Percentiles rank a stretch among this genome's conserved stretches.
These are phyloP conservation scores for Globisporangium canariense DNA, from an alignment of 352 stramenopile genomes.

Conservation along the genomic window DNA sequence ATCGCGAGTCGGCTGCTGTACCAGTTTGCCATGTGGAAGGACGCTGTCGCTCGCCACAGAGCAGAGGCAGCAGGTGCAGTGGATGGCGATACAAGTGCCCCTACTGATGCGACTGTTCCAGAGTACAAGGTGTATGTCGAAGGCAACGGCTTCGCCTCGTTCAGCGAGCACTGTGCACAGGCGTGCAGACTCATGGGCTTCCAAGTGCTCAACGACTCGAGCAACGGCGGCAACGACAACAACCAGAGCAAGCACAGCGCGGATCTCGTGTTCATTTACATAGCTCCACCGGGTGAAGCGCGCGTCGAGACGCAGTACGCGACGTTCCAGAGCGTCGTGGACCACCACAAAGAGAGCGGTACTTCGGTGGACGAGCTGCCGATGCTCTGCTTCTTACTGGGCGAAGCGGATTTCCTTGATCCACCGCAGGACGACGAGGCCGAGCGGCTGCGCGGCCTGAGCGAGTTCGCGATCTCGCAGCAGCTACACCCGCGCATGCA, in stretches of 20 bases:
- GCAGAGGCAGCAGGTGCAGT: neutral
- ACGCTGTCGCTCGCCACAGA: constrained; percentile 22
- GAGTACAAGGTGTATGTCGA: constrained; percentile 36
- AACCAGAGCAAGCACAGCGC: constrained; percentile 13
- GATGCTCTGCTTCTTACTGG: constrained; percentile 64
- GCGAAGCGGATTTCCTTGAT: constrained; percentile 64
- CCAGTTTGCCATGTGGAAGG: constrained; percentile 46
- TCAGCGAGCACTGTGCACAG: constrained; percentile 28
- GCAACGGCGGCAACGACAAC: neutral
- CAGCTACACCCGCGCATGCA: constrained; percentile 49
- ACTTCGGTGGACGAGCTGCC: constrained; percentile 30
- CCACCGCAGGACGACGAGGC: constrained; percentile 41
- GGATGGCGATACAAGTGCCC: neutral
- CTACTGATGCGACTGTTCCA: neutral
- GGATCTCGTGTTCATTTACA: constrained; percentile 63
- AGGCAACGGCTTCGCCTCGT: constrained; percentile 54
- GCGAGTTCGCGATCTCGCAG: constrained; percentile 79
- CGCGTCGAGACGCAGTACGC: constrained; percentile 37
- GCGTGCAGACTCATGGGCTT: constrained; percentile 56
- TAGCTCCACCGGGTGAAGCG: constrained; percentile 48
- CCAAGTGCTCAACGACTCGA: constrained; percentile 21
- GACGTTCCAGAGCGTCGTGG: constrained; percentile 36
- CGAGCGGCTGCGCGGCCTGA: constrained; percentile 58
- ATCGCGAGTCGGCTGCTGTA: constrained; percentile 73
- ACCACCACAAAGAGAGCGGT: constrained; percentile 22